phyloP scores from a whole-genome alignment of 768 basidiomycete genomes.

The Amanita rubescens region DNA sequence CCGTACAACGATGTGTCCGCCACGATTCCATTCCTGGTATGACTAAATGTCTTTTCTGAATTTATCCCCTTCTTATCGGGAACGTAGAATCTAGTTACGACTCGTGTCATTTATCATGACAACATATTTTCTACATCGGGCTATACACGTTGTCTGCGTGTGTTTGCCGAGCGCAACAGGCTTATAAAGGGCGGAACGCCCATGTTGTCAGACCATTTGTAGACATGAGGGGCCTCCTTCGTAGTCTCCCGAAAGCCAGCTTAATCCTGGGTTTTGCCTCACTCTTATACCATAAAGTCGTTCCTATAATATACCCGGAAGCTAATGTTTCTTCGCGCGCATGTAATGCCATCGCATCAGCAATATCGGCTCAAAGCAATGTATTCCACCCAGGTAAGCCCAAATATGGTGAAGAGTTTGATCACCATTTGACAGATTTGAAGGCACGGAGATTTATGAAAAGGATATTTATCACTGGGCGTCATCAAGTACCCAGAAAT shows the following conservation, averaged over 20 bases:
- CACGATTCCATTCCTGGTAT: no score
- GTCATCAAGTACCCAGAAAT: not conserved
- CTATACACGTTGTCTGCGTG: not conserved
- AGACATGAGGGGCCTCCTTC: not conserved
- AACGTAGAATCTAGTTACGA: no score
- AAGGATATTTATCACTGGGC: conserved; percentile 6
- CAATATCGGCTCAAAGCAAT: not conserved
- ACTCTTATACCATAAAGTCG: not conserved
- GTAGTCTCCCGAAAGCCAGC: not conserved
- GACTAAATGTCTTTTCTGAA: no score
- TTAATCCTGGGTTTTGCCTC: not conserved
- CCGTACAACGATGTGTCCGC: no score
- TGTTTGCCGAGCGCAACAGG: not conserved
- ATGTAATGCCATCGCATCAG: not conserved
- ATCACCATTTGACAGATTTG: not conserved
- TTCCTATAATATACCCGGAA: not conserved
- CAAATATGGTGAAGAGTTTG: not conserved
- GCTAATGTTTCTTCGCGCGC: not conserved
- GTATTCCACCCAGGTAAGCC: conserved; percentile 14
- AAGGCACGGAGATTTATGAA: not conserved
- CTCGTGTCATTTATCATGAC: no score
- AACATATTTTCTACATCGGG: no score
- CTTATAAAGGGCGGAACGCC: no score
- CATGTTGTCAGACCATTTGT: not conserved
- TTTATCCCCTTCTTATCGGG: no score